Evolutionary conservation across 495 filamentous ascomycete species (phyloP).

Genomic region (Cetradonia linearis): DNA sequence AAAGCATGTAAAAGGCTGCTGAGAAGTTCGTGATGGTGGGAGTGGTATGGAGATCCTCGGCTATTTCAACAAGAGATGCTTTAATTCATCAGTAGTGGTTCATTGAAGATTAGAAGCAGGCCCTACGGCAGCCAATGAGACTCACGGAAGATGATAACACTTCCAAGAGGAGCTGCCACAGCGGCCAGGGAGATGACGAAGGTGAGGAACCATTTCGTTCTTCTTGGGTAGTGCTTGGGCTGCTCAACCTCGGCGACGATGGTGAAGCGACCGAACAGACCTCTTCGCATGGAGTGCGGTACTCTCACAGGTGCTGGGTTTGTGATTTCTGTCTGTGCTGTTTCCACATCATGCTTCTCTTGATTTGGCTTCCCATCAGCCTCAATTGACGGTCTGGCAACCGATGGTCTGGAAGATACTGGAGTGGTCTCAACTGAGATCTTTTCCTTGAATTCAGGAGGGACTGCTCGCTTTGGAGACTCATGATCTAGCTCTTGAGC

Average conservation of each 20-base stretch:
- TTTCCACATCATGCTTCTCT: not conserved
- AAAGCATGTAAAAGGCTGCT: conserved; percentile 80
- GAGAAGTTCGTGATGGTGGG: conserved; percentile 71
- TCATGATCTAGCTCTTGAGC: conserved; percentile 15
- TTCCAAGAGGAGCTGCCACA: conserved; percentile 72
- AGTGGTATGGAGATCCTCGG: conserved; percentile 52
- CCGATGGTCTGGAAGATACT: not conserved
- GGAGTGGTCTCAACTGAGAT: conserved; percentile 2
- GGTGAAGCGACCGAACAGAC: conserved; percentile 61
- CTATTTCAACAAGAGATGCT: conserved; percentile 66
- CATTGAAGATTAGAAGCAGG: conserved; percentile 2
- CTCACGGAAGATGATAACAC: conserved; percentile 75
- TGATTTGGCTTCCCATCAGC: not conserved
- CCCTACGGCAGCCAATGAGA: conserved; percentile 6
- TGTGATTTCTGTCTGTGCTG: not conserved
- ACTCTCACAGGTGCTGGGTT: conserved; percentile 39
- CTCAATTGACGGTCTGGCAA: not conserved
- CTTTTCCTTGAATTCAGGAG: conserved; percentile 12
- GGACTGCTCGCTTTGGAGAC: not conserved
- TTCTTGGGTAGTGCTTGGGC: conserved; percentile 59
- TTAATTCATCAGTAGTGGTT: not conserved
- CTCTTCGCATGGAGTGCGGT: conserved; percentile 57
- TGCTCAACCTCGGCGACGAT: conserved; percentile 75
- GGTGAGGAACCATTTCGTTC: conserved; percentile 80
- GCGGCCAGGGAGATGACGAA: conserved; percentile 66